A percentile compares a stretch with the other conserved stretches of the same genome.
Conservation (phyloP, 345 rosid genomes). For the Trapa bicornis region DNA sequence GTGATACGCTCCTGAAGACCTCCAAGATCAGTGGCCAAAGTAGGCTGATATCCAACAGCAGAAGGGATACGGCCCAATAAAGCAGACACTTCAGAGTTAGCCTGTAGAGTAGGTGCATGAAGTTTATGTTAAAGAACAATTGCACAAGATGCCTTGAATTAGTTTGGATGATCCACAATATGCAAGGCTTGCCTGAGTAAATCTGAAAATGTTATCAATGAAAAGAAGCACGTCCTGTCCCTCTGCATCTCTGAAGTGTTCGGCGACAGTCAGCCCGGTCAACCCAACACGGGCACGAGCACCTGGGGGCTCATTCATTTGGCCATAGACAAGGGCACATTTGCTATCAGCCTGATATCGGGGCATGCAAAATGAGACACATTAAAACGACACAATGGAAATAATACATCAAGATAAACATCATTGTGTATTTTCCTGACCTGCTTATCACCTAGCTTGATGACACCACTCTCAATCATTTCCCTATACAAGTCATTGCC, state of each 20-base stretch:
- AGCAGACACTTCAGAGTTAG: conserved; percentile 99
- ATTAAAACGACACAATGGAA: background rate
- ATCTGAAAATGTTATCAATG: conserved; percentile 88
- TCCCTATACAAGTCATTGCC: conserved; percentile 98
- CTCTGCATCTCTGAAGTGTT: conserved; percentile 96
- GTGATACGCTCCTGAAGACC: conserved; percentile 97
- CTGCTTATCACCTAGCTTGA: conserved; percentile 97
- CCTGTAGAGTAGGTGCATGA: conserved; percentile 23
- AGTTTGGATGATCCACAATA: background rate
- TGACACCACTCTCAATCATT: conserved; percentile 99
- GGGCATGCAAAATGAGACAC: background rate
- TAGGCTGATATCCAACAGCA: conserved; percentile 99
- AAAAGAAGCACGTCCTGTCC: conserved; percentile 99
- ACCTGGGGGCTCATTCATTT: conserved; percentile 99
- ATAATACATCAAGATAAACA: background rate
- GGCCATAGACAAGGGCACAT: conserved; percentile 94
- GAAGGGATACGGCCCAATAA: conserved; percentile 98
- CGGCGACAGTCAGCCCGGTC: conserved; percentile 94
- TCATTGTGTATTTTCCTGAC: conserved; percentile 14
- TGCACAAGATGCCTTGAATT: background rate
- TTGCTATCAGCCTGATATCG: conserved; percentile 70
- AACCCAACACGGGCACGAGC: conserved; percentile 99
- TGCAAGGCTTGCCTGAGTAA: conserved; percentile 50
- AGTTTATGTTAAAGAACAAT: background rate
- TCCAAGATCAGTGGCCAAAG: conserved; percentile 97